Conservation (phyloP, 2,329 filamentous ascomycete species). For the Fusarium sp. region DNA sequence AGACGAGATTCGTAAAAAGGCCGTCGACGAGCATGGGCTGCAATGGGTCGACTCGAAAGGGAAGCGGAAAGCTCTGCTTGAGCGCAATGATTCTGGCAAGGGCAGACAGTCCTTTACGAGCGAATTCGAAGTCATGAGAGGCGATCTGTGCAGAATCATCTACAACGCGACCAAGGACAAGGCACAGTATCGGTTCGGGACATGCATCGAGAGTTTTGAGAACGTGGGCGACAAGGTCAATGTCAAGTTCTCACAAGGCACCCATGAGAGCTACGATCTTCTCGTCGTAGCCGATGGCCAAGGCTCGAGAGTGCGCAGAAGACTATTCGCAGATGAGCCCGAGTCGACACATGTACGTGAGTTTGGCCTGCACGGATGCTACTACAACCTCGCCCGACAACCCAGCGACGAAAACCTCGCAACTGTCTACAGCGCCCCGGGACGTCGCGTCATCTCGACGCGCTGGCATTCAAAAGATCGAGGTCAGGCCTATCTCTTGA, state of each 20-base stretch:
- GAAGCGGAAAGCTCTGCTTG: slow-evolving; percentile 50
- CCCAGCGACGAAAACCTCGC: slow-evolving; percentile 19
- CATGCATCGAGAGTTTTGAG: slow-evolving; percentile 20
- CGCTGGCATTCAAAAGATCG: slow-evolving; percentile 27
- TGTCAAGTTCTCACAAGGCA: slow-evolving; percentile 9
- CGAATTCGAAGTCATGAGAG: slow-evolving; percentile 69
- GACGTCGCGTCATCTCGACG: slow-evolving; percentile 22
- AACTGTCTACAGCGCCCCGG: slow-evolving; percentile 20
- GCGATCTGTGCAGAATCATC: slow-evolving; percentile 61
- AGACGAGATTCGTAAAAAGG: slow-evolving; percentile 52
- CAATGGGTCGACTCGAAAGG: slow-evolving; percentile 55
- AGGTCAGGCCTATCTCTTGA: slow-evolving; percentile 44
- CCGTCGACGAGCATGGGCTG: slow-evolving; percentile 55
- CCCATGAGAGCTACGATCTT: slow-evolving; percentile 23
- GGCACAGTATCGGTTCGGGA: slow-evolving; percentile 22
- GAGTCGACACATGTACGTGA: slow-evolving; percentile 15
- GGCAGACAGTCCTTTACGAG: slow-evolving; percentile 58
- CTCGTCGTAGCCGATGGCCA: slow-evolving; percentile 29
- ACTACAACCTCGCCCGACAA: slow-evolving; percentile 12
- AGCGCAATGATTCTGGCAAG: slow-evolving; percentile 51
- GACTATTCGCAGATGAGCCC: slow-evolving; percentile 16
- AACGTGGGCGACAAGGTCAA: slow-evolving; percentile 19
- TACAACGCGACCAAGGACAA: slow-evolving; percentile 51
- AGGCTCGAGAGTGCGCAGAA: slow-evolving; percentile 16
- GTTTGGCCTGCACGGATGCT: slow-evolving; percentile 21